Percentiles rank a stretch among this genome's conserved stretches.
Evolutionary conservation across 2,329 filamentous ascomycete genomes (phyloP).

Genomic region (Neocatenulostroma microsporum): DNA sequence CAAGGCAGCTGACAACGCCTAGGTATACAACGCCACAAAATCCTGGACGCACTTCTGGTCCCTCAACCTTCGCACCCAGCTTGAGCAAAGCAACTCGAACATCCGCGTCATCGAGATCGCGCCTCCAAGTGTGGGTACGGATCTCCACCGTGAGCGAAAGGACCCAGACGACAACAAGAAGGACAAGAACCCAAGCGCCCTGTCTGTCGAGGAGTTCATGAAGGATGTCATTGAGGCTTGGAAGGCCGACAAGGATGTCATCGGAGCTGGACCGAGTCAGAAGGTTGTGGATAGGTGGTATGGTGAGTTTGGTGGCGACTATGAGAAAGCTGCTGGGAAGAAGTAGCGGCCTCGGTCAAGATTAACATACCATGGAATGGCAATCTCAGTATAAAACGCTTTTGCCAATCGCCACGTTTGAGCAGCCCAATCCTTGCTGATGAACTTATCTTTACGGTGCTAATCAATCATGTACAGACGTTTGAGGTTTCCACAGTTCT

Average conservation of each 20-base stretch:
- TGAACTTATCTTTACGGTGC: too few relatives aligned
- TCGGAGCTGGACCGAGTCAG: conserved; percentile 40
- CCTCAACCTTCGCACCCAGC: conserved; percentile 48
- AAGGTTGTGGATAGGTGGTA: conserved; percentile 42
- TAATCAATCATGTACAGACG: too few relatives aligned
- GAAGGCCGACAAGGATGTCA: conserved; percentile 43
- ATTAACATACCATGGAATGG: too few relatives aligned
- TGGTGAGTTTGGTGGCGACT: conserved; percentile 21
- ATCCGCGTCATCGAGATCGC: conserved; percentile 50
- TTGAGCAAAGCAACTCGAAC: conserved; percentile 30
- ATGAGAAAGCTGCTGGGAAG: conserved; percentile 19
- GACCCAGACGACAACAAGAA: conserved; percentile 55
- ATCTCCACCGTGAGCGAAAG: conserved; percentile 48
- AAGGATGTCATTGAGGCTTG: conserved; percentile 39
- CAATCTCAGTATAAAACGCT: too few relatives aligned
- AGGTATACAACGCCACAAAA: conserved; percentile 52
- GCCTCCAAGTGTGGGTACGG: conserved; percentile 48
- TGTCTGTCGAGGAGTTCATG: conserved; percentile 51
- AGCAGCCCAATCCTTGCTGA: too few relatives aligned
- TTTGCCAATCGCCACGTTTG: too few relatives aligned
- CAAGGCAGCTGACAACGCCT: conserved; percentile 14
- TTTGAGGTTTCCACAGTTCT: too few relatives aligned
- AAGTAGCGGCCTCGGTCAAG: too few relatives aligned
- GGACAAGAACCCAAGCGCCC: conserved; percentile 40
- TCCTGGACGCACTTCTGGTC: conserved; percentile 52